Base-by-base conservation (phyloP, 2,329 filamentous ascomycete genomes). In the Aureobasidium subglaciale region DNA sequence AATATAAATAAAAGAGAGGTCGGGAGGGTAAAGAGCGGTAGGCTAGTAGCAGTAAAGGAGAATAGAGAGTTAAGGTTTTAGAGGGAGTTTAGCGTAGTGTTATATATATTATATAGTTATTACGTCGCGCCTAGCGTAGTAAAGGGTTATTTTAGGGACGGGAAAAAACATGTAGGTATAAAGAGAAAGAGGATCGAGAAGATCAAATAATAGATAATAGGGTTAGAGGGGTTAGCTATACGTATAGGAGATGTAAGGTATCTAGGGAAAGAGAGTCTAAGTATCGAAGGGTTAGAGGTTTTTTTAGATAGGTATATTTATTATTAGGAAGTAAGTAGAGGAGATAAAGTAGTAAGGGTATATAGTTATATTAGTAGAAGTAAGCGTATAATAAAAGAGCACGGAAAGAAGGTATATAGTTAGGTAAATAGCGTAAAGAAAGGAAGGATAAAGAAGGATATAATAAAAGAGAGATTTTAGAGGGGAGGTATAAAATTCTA, bases 11-110 rank as follows among this genome's bases (percentile, higher is more conserved):
- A 15, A 37, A 37, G 8, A 10, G 11, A 37, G 8, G n/a, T 37
- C 7, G 18, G n/a, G 18, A 16, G 4, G 15, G 30, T 37, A 37
- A n/a, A 37, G 34, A 15, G 13, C 7, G 18, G 34, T n/a, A 37
- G 11, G 30, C 4, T 29, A 29, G 27, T 29, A 29, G n/a, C n/a
- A n/a, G n/a, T n/a, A 29, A 65, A 64, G 10, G 13, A 38, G 8
- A 20, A 38, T 18, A 20, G 18, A 38, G 35, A 24, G 37, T 40
- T 24, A 22, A 40, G 9, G 16, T 40, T 40, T 40, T 24, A 22
- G 24, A 22, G 15, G 8, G 16, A 40, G 37, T 40, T 40, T 40
- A 40, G 37, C 3, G 37, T 40, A n/a, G 9, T 40, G 20, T 40
- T 40, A 22, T 40, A 24, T 40, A 24, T 40, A 9, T 6, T 3